Evolutionary conservation across 202 grass and related monocot genomes (phyloP).

Genomic region (Saccharum hybrid): DNA sequence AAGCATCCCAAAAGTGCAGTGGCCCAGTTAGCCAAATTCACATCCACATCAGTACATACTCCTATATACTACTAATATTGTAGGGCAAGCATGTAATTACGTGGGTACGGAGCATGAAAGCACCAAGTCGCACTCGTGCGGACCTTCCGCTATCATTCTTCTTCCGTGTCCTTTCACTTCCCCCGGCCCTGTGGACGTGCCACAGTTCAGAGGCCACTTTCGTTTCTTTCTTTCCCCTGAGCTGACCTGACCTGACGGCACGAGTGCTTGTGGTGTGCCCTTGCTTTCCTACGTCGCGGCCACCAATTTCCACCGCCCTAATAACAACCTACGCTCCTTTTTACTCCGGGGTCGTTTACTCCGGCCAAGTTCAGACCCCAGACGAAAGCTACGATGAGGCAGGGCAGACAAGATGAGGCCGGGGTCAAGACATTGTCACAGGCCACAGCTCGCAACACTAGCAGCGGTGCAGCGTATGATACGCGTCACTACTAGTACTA

Average conservation of each 20-base stretch:
- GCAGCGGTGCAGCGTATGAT: conserved; percentile 16
- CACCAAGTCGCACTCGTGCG: neutral
- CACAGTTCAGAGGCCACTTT: neutral
- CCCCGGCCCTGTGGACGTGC: neutral
- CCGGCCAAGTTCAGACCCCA: neutral
- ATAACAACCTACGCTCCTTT: neutral
- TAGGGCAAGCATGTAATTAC: neutral
- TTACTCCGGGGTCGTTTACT: neutral
- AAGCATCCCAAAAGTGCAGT: neutral
- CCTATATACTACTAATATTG: too few species aligned
- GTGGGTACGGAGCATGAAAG: neutral
- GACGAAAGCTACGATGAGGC: neutral
- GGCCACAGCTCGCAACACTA: neutral
- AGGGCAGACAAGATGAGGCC: neutral
- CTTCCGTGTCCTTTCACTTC: too few species aligned
- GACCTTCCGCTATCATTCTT: too few species aligned
- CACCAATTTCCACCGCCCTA: conserved; percentile 14
- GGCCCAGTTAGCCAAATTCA: conserved; percentile 23
- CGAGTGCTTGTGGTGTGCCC: neutral
- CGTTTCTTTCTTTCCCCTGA: too few species aligned
- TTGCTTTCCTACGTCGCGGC: neutral
- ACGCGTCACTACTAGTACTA: neutral
- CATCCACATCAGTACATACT: neutral
- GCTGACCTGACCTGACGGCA: neutral
- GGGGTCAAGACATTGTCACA: neutral